These are phyloP conservation scores for Populus hybrid DNA, from an alignment of 441 rosid genomes.

Conservation along the genomic window DNA sequence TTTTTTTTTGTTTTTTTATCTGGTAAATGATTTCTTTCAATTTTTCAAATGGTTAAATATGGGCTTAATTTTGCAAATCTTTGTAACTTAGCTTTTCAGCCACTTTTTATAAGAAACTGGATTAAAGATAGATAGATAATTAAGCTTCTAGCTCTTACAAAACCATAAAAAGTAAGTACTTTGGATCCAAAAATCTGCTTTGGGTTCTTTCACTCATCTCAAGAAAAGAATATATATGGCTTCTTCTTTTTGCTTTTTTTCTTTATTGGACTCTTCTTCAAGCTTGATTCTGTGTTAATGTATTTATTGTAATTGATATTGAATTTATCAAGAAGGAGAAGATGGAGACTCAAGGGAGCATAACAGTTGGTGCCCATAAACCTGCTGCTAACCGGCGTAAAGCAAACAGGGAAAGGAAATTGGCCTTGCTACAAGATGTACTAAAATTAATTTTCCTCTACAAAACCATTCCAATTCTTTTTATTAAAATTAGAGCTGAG, in stretches of 20 bases:
- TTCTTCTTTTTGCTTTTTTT: slow-evolving; percentile 20
- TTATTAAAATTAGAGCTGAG: not conserved
- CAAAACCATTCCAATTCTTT: not conserved
- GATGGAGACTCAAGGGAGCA: slow-evolving; percentile 48
- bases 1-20: too few relatives aligned
- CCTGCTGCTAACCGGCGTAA: slow-evolving; percentile 48
- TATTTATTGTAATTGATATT: slow-evolving; percentile 13
- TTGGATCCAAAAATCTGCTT: slow-evolving; percentile 54
- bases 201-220: slow-evolving; percentile 53
- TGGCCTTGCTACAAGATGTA: slow-evolving; percentile 88
- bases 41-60: not conserved
- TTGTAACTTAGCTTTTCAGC: slow-evolving; percentile 2
- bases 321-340: slow-evolving; percentile 39
- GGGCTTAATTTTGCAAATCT: slow-evolving; percentile 13
- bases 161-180: slow-evolving; percentile 26
- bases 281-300: slow-evolving; percentile 10
- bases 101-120: slow-evolving; percentile 20
- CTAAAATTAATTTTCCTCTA: not conserved
- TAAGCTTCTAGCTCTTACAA: not conserved
- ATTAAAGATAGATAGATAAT: not conserved
- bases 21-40: not conserved
- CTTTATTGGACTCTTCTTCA: not conserved
- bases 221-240: slow-evolving; percentile 48
- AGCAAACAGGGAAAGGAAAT: slow-evolving; percentile 67
- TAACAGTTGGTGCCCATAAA: slow-evolving; percentile 39